Evolutionary conservation across 192 early-diverging fungal genomes (phyloP), one percentile per base, ranked within the genome.

Genomic region (Neocallimastix lanati): DNA sequence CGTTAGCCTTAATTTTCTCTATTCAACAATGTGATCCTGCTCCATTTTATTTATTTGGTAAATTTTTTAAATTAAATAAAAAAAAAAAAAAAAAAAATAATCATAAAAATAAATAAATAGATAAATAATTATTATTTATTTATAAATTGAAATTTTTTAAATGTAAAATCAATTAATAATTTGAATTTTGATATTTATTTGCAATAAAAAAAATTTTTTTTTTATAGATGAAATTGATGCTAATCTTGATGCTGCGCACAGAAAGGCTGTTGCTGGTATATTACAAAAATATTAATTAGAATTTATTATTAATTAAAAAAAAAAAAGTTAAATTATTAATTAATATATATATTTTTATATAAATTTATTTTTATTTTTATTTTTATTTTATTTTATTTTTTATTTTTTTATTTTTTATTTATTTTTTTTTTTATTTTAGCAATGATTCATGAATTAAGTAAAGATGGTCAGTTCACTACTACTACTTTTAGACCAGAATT

Each of bases 21-120:
- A 99, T 99, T 81, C 97, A 99, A 85, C 89, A 91, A 81, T 99
- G 95, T 85, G 97, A 99, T 79, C 97, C 96, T 28, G 97, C 97
- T 78, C 97, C 97, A 14, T 99, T 99, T 85, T 99, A 99, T 81
- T 87, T 99, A 79, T 99, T 99, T 91, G 50, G 50, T 67, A 67
- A 67, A 50, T 13, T 50, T 21, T n/a, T n/a, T n/a, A n/a, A n/a
- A n/a, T n/a, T n/a, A n/a, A n/a, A n/a, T n/a, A n/a, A n/a, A n/a
- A n/a, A n/a, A n/a, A n/a, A n/a, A n/a, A n/a, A n/a, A n/a, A n/a
- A n/a, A n/a, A n/a, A n/a, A n/a, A n/a, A n/a, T n/a, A n/a, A n/a
- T n/a, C n/a, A n/a, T n/a, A n/a, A n/a, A n/a, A n/a, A n/a, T n/a
- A n/a, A n/a, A n/a, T n/a, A n/a, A n/a, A n/a, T n/a, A n/a, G n/a